These are phyloP conservation scores for Cystobasidium onofrii DNA, from an alignment of 768 basidiomycete species.

Conservation along the genomic window DNA sequence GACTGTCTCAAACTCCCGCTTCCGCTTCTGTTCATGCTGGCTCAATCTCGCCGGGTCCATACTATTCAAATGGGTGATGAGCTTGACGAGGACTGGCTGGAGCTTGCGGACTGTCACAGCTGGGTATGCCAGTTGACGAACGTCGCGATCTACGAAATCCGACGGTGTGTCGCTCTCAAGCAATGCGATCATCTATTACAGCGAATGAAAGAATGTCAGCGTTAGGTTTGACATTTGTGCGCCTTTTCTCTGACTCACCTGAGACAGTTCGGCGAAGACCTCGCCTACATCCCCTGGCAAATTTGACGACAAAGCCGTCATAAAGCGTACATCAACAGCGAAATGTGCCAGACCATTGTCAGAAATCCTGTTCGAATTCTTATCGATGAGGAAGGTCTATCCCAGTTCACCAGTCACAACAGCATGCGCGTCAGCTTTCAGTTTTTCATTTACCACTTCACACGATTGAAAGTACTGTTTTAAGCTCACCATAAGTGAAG, in stretches of 20 bases:
- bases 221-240: too few relatives aligned
- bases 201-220: too few relatives aligned
- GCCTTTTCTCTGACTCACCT: slow-evolving; percentile 28
- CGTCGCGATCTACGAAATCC: slow-evolving; percentile 37
- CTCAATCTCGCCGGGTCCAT: slow-evolving; percentile 39
- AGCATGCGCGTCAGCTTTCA: background rate
- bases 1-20: slow-evolving; percentile 41
- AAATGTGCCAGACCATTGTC: slow-evolving; percentile 37
- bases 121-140: slow-evolving; percentile 43
- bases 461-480: background rate
- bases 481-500: slow-evolving; percentile 77
- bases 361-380: slow-evolving; percentile 34
- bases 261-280: slow-evolving; percentile 39
- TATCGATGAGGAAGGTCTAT: slow-evolving; percentile 40
- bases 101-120: slow-evolving; percentile 44
- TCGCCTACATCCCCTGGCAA: slow-evolving; percentile 34
- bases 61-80: slow-evolving; percentile 39
- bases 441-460: background rate
- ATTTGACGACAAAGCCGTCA: slow-evolving; percentile 33
- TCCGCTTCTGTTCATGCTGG: slow-evolving; percentile 39
- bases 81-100: slow-evolving; percentile 44
- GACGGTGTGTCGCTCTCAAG: slow-evolving; percentile 28
- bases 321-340: slow-evolving; percentile 39
- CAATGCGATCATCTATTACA: slow-evolving; percentile 35
- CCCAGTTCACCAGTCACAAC: too few relatives aligned